A percentile compares a stretch with the other conserved stretches of the same genome.
Evolutionary conservation across 805 yeast species (phyloP).

Genomic region (Wickerhamomyces queroliae): DNA sequence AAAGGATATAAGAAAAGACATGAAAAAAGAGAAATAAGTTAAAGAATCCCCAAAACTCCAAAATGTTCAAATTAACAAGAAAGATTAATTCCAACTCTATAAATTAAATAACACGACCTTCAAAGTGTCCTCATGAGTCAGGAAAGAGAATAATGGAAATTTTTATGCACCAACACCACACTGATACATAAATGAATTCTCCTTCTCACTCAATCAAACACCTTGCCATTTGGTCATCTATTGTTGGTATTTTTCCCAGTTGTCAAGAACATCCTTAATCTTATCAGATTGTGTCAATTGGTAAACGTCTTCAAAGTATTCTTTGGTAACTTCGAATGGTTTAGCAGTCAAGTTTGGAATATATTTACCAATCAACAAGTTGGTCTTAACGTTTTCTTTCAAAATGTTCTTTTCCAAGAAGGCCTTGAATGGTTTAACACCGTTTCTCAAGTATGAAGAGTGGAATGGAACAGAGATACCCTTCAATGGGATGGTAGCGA

Average conservation of each 20-base stretch:
- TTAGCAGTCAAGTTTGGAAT: constrained; percentile 98
- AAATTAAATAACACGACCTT: constrained; percentile 1
- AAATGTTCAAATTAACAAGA: not conserved
- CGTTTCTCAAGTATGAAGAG: constrained; percentile 95
- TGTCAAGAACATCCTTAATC: constrained; percentile 84
- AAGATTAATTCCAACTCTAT: not conserved
- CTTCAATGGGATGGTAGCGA: constrained; percentile 95
- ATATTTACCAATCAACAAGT: constrained; percentile 88
- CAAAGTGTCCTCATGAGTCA: too few species aligned
- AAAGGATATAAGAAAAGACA: not conserved
- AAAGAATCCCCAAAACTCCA: not conserved
- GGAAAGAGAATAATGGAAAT: not conserved
- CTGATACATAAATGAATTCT: not conserved
- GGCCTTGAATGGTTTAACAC: constrained; percentile 98
- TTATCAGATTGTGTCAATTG: constrained; percentile 85
- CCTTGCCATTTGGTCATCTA: constrained; percentile 1
- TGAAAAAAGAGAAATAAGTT: not conserved
- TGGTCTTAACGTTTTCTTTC: constrained; percentile 91
- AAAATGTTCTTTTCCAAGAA: constrained; percentile 95
- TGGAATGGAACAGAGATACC: constrained; percentile 99
- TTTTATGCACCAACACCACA: constrained; percentile 8
- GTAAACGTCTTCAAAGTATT: constrained; percentile 95
- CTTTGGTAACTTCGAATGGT: constrained; percentile 94
- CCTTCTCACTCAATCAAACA: too few species aligned
- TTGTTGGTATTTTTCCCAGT: constrained; percentile 83